Base-by-base conservation (phyloP, 2,329 filamentous ascomycete species). In the Colletotrichum viniferum region DNA sequence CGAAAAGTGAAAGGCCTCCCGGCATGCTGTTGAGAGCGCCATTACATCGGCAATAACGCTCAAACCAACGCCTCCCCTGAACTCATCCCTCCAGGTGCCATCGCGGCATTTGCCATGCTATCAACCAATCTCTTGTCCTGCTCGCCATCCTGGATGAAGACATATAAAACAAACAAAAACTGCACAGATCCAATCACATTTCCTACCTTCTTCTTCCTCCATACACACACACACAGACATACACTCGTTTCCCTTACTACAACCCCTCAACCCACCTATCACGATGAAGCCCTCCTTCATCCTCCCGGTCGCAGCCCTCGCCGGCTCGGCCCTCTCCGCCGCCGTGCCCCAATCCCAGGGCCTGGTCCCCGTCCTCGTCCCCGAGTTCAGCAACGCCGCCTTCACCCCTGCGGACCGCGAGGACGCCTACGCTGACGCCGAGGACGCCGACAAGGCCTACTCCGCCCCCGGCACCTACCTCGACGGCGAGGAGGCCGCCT, bases 211-310 rank as follows among this genome's bases (percentile, higher is more conserved):
- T 43, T n/a, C 38, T 52, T 12, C n/a, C 4, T 52, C 43, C 43
- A 21, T 6, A 12, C 43, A 21, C 10, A 7, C n/a, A 21, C n/a
- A 7, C n/a, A 52, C 32, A 48, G 5, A 16, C 14, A 36, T 16
- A 36, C 34, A 3, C 18, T 48, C 43, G 5, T 7, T 48, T 21
- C 43, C 12, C 7, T n/a, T 10, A 2, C 18, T 48, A 1, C n/a
- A 4, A 13, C 6, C 43, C n/a, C 43, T 13, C 9, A 12, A 12
- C 26, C 18, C n/a, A 32, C n/a, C 30, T 56, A 24, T 4, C 12
- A 77, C 2, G 28, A 62, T 77, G 75, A 77, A 60, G 34, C 74
- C 68, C 34, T 26, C 24, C 30, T 30, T 43, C 34, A 14, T 77
- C 34, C 18, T 75, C 43, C 58, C 63, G 21, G 72, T 21, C 43